These are phyloP conservation scores for Penicillium antarcticum DNA, from an alignment of 495 filamentous ascomycete genomes.

Conservation along the genomic window DNA sequence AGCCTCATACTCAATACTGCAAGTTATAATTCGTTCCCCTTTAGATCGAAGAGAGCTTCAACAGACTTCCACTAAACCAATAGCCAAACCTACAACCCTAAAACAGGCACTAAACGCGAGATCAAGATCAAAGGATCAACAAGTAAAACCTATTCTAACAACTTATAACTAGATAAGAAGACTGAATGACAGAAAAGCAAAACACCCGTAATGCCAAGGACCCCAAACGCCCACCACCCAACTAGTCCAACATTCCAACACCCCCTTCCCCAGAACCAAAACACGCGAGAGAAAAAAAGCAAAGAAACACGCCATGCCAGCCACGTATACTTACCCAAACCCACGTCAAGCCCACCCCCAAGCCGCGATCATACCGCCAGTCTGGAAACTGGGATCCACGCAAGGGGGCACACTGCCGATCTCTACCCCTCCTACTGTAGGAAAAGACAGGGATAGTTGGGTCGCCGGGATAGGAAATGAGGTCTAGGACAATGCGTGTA, in stretches of 20 bases:
- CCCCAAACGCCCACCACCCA: not conserved
- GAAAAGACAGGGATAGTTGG: conserved; percentile 8
- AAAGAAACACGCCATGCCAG: not conserved
- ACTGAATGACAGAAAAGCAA: not conserved
- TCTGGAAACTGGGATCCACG: conserved; percentile 11
- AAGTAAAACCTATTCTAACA: no score
- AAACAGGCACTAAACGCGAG: no score
- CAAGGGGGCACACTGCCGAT: conserved; percentile 17
- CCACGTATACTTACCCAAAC: conserved; percentile 6
- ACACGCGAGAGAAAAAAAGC: conserved; percentile 3
- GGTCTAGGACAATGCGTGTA: no score
- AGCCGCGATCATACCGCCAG: conserved; percentile 7
- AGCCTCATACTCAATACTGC: no score
- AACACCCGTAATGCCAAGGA: not conserved
- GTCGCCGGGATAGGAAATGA: not conserved
- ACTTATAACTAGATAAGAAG: no score
- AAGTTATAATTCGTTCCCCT: no score
- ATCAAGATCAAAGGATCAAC: no score
- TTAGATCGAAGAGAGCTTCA: no score
- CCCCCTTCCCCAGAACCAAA: not conserved
- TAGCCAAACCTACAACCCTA: no score
- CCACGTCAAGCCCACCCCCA: conserved; percentile 4
- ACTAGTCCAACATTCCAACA: not conserved
- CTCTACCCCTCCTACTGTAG: not conserved
- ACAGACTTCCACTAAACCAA: no score